phyloP scores from a whole-genome alignment of 2,329 filamentous ascomycete genomes.

The Sporothrix variecibatus region DNA sequence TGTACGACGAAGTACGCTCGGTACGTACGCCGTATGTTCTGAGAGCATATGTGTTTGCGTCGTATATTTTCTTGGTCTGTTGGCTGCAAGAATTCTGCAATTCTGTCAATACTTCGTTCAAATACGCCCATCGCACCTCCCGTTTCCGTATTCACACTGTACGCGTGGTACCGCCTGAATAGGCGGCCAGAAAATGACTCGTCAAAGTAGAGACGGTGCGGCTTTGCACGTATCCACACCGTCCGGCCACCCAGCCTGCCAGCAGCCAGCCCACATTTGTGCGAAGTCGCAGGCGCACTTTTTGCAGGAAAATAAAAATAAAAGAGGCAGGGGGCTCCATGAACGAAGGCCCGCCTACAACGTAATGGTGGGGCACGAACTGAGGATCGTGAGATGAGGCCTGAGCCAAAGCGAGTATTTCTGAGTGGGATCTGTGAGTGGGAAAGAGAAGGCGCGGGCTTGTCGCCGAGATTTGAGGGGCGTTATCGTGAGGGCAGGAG shows the following conservation, averaged over 20 bases:
- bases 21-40: too few species aligned
- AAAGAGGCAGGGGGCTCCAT: background rate
- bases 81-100: background rate
- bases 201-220: conserved; percentile 22
- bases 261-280: background rate
- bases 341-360: background rate
- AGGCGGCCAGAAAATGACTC: conserved; percentile 16
- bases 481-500: background rate
- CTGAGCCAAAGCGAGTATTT: background rate
- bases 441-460: background rate
- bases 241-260: conserved; percentile 5
- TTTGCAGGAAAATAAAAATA: background rate
- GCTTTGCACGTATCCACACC: conserved; percentile 11
- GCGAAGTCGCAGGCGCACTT: conserved; percentile 6
- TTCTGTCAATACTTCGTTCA: background rate
- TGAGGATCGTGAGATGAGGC: conserved; percentile 10
- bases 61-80: background rate
- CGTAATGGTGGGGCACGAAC: conserved; percentile 13
- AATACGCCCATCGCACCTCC: background rate
- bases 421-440: background rate
- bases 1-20: background rate
- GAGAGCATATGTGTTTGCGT: background rate
- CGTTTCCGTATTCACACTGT: conserved; percentile 17
- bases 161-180: background rate
- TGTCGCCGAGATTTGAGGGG: conserved; percentile 7